Evolutionary conservation across 345 rosid genomes (phyloP).

Genomic region (Murraya koenigii): DNA sequence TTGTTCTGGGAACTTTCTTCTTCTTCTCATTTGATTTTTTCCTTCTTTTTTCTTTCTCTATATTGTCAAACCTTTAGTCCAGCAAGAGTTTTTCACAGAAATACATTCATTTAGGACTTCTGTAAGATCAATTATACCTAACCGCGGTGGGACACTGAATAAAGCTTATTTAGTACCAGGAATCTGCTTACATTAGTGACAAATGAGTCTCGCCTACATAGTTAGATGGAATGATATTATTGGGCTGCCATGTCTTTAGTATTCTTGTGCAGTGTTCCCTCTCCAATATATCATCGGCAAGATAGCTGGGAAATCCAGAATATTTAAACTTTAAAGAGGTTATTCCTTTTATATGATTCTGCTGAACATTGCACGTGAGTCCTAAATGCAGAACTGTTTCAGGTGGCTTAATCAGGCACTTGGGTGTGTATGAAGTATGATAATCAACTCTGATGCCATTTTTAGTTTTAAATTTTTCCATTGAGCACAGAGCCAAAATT

Average conservation of each 20-base stretch:
- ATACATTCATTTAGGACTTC: background rate
- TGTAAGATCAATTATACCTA: background rate
- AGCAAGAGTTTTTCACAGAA: background rate
- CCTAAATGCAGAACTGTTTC: background rate
- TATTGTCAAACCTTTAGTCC: background rate
- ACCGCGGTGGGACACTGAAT: background rate
- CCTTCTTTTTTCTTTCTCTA: background rate
- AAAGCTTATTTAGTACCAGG: background rate
- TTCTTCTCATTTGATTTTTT: background rate
- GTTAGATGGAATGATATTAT: background rate
- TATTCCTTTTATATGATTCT: background rate
- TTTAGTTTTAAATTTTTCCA: too few relatives aligned
- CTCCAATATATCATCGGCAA: background rate
- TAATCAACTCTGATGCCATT: background rate
- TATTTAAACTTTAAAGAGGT: background rate
- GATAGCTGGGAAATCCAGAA: background rate
- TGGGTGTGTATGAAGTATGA: background rate
- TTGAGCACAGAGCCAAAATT: background rate
- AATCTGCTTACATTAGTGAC: background rate
- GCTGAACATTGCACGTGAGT: background rate
- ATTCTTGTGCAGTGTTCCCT: background rate
- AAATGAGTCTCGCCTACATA: background rate
- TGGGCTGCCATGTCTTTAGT: background rate
- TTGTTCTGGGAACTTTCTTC: background rate
- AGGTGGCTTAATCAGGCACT: background rate